phyloP scores from a whole-genome alignment of 129 eudicot species.

The Smallanthus sonchifolius region DNA sequence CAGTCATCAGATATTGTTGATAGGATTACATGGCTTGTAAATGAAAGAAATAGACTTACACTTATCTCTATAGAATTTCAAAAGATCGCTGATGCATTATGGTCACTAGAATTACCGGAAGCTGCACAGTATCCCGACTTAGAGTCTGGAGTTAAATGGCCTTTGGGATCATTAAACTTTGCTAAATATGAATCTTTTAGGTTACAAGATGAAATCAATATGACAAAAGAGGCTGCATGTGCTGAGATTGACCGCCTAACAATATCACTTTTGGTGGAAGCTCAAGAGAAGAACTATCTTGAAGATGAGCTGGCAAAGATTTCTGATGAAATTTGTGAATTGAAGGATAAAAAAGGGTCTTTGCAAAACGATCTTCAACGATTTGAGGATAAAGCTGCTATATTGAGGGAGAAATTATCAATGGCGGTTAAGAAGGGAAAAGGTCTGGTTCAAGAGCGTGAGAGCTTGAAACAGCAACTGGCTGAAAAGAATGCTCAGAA shows the following conservation, averaged over 20 bases:
- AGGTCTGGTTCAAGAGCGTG: conserved; percentile 90
- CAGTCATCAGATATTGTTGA: no score
- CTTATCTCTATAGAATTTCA: no score
- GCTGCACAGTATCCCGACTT: conserved; percentile 35
- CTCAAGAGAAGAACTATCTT: conserved; percentile 55
- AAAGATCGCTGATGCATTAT: no score
- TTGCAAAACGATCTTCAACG: conserved; percentile 50
- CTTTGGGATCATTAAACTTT: conserved; percentile 41
- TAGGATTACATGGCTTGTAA: no score
- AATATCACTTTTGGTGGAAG: conserved; percentile 38
- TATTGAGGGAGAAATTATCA: conserved; percentile 77
- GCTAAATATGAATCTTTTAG: conserved; percentile 34
- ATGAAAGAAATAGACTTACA: no score
- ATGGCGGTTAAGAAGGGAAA: conserved; percentile 94
- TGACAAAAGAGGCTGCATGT: conserved; percentile 45
- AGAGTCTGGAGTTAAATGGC: conserved; percentile 57
- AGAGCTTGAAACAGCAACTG: conserved; percentile 52
- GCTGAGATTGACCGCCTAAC: conserved; percentile 49
- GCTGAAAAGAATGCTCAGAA: conserved; percentile 68
- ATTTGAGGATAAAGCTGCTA: conserved; percentile 63
- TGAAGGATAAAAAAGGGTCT: conserved; percentile 45
- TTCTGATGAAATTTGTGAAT: conserved; percentile 41
- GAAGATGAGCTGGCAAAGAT: conserved; percentile 31
- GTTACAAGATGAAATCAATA: conserved; percentile 44
- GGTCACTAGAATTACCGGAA: conserved; percentile 48